Evolutionary conservation across 495 filamentous ascomycete species (phyloP), one percentile per base, ranked within the genome.

Genomic region (Penicillium pancosmium): DNA sequence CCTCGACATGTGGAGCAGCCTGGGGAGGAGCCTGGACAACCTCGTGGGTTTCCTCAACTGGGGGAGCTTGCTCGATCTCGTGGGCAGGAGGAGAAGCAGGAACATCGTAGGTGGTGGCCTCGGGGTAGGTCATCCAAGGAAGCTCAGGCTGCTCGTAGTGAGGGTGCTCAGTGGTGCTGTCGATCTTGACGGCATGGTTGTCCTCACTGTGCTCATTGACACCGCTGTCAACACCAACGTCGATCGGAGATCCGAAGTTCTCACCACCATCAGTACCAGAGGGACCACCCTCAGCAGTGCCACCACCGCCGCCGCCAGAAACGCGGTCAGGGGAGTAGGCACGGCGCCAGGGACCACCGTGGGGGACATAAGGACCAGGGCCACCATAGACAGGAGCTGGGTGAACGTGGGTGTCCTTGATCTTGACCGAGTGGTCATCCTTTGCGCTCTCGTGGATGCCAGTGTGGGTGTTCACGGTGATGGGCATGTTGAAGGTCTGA

Each of bases 151-250:
- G 44, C 2, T 19, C 52, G n/a, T n/a, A 23, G 19, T 18, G 25
- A 6, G 62, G 46, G 36, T 23, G 52, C 56, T 62, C 60, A 6
- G 66, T 60, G 23, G 68, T 68, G 34, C 18, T 50, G 8, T 70
- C 65, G 15, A 44, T 38, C 54, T 72, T 59, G 59, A 74, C 52
- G 2, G 67, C 56, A 56, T 73, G 71, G 55, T 73, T 62, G 48
- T 73, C 71, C 40, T 67, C 50, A 19, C 58, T 50, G 27, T 64
- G 35, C 52, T 67, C 65, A 4, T 70, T 57, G 12, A 71, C 68
- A 18, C 58, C 50, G n/a, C 43, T 63, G 51, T 60, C 52, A 16
- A 66, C 57, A 31, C 40, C 56, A 11, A 66, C 51, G 2, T 55
- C 35, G 9, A 36, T 56, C 25, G 59, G 52, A 21, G 50, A 21